Evolutionary conservation across 2,329 filamentous ascomycete species (phyloP).

Genomic region (Diaporthe sp.): DNA sequence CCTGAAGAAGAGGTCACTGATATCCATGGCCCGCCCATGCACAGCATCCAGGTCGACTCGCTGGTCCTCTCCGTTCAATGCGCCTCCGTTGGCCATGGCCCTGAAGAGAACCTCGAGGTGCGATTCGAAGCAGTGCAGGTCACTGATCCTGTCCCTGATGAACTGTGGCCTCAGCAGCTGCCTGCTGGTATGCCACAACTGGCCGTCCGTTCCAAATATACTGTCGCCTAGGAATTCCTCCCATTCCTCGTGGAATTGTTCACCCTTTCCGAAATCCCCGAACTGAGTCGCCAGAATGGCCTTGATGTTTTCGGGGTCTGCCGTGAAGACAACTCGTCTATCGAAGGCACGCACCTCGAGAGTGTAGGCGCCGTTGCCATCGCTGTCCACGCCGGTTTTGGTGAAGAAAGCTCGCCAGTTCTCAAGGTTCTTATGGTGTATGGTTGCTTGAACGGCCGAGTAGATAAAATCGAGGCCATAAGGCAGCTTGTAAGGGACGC

Average conservation of each 20-base stretch:
- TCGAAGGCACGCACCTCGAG: conserved; percentile 70
- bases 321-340: conserved; percentile 78
- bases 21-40: conserved; percentile 76
- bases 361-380: conserved; percentile 67
- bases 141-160: conserved; percentile 85
- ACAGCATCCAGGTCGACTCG: conserved; percentile 73
- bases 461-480: conserved; percentile 77
- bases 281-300: conserved; percentile 92
- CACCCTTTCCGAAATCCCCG: conserved; percentile 85
- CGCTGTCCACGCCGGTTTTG: conserved; percentile 64
- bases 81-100: conserved; percentile 72
- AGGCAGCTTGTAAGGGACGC: conserved; percentile 56
- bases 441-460: conserved; percentile 66
- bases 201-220: conserved; percentile 86
- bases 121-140: conserved; percentile 84
- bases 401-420: conserved; percentile 71
- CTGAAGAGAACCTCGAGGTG: conserved; percentile 82
- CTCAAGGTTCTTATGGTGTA: conserved; percentile 69
- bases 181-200: conserved; percentile 84
- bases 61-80: conserved; percentile 71
- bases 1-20: conserved; percentile 85
- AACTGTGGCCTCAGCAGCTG: conserved; percentile 89
- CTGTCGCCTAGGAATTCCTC: conserved; percentile 80
- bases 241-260: conserved; percentile 82
- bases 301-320: conserved; percentile 91